phyloP scores from a whole-genome alignment of 1,284 basidiomycete genomes.

The Naganishia sp. region DNA sequence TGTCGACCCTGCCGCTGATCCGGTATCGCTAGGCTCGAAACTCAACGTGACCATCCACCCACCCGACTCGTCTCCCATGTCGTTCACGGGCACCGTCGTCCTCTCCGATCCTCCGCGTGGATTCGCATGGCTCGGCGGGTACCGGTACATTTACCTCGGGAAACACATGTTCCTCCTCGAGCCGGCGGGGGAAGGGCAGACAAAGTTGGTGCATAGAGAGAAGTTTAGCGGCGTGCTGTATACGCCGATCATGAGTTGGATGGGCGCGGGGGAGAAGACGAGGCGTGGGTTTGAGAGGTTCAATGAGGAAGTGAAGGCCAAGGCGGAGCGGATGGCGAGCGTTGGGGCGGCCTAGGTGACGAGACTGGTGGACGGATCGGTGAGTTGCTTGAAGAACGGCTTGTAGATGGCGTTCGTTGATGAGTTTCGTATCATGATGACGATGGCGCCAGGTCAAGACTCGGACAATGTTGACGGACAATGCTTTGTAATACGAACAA shows the following conservation, averaged over 20 bases:
- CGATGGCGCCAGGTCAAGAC: no score
- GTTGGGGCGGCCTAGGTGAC: not conserved
- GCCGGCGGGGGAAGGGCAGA: not conserved
- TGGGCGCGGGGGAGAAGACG: slow-evolving; percentile 9
- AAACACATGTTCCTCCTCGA: slow-evolving; percentile 13
- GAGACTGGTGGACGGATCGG: not conserved
- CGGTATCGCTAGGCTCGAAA: not conserved
- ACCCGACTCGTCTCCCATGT: not conserved
- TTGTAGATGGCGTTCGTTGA: not conserved
- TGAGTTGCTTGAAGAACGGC: not conserved
- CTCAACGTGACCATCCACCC: not conserved
- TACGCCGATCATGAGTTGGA: slow-evolving; percentile 3
- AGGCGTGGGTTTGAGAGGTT: not conserved
- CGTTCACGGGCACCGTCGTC: not conserved
- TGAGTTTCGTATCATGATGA: no score
- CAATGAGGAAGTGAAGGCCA: not conserved
- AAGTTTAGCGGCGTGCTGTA: slow-evolving; percentile 2
- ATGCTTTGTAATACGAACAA: not conserved
- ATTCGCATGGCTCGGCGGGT: slow-evolving; percentile 6
- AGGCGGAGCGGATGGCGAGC: not conserved
- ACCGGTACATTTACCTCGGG: slow-evolving; percentile 2
- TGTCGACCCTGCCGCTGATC: not conserved
- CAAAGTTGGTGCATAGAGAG: not conserved
- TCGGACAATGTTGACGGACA: not conserved
- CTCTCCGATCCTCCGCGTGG: not conserved